phyloP scores from a whole-genome alignment of 345 rosid genomes.

The Schrenkiella parvula region DNA sequence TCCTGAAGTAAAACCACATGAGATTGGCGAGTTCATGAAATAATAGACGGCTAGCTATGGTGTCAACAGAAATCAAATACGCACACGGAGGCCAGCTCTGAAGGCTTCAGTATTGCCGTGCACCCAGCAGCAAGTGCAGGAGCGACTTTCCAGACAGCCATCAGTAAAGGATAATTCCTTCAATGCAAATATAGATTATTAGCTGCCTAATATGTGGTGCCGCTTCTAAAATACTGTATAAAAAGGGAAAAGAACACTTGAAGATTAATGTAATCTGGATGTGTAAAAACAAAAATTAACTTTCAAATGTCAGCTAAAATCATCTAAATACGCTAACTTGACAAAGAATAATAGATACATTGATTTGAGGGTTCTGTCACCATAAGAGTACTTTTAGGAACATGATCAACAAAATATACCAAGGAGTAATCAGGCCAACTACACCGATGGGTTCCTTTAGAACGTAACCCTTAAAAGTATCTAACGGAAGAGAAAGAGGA shows the following conservation, averaged over 20 bases:
- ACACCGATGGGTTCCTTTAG: constrained; percentile 95
- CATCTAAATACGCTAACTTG: background rate
- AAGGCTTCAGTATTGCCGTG: constrained; percentile 83
- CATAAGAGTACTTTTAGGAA: background rate
- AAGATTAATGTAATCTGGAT: background rate
- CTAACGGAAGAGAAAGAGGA: constrained; percentile 83
- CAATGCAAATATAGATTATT: constrained; percentile 25
- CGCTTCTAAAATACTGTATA: background rate
- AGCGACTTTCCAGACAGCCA: constrained; percentile 98
- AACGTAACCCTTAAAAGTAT: constrained; percentile 66
- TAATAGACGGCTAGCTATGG: background rate
- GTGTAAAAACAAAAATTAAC: background rate
- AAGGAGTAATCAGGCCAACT: constrained; percentile 92
- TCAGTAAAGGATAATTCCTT: constrained; percentile 94
- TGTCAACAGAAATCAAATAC: constrained; percentile 25
- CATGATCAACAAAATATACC: constrained; percentile 43
- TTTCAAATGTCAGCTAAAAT: background rate
- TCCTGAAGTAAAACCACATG: constrained; percentile 44
- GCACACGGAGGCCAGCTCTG: constrained; percentile 84
- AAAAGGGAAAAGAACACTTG: background rate
- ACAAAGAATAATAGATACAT: background rate
- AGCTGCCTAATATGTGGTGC: background rate
- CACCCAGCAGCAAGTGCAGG: constrained; percentile 99
- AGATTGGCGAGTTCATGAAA: background rate
- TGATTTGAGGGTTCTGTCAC: constrained; percentile 1